Conservation (phyloP, 352 stramenopile species). For the Phytopythium boreale region DNA sequence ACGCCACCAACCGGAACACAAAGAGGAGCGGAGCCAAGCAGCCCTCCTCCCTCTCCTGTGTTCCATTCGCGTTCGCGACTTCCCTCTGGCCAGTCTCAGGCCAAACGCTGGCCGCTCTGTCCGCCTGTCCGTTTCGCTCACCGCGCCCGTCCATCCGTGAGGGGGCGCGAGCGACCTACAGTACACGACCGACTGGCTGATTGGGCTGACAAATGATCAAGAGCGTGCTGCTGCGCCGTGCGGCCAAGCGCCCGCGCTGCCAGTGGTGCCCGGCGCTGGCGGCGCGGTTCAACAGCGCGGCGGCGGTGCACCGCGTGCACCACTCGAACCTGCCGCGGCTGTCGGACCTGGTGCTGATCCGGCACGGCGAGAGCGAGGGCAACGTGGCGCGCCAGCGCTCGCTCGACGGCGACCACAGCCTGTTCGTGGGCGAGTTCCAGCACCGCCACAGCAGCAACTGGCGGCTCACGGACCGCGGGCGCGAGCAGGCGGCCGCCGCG, state of each 20-base stretch:
- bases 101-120: neutral
- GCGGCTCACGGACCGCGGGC: constrained; percentile 82
- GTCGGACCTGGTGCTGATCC: constrained; percentile 83
- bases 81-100: neutral
- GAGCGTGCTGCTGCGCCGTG: constrained; percentile 7
- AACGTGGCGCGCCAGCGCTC: constrained; percentile 85
- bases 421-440: constrained; percentile 87
- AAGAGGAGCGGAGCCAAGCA: constrained; percentile 1
- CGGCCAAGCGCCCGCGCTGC: constrained; percentile 9
- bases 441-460: constrained; percentile 88
- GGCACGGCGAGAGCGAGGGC: constrained; percentile 87
- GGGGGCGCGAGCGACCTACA: neutral
- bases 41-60: neutral
- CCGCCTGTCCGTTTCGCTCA: too few relatives aligned
- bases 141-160: neutral
- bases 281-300: constrained; percentile 8
- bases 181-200: neutral
- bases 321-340: constrained; percentile 50
- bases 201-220: too few relatives aligned
- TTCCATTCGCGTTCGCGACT: neutral
- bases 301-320: constrained; percentile 11
- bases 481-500: constrained; percentile 62
- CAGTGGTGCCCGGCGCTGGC: neutral
- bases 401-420: constrained; percentile 78
- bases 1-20: neutral